Conservation (phyloP, 2,329 filamentous ascomycete genomes). For the Pseudohalonectria lignicola region DNA sequence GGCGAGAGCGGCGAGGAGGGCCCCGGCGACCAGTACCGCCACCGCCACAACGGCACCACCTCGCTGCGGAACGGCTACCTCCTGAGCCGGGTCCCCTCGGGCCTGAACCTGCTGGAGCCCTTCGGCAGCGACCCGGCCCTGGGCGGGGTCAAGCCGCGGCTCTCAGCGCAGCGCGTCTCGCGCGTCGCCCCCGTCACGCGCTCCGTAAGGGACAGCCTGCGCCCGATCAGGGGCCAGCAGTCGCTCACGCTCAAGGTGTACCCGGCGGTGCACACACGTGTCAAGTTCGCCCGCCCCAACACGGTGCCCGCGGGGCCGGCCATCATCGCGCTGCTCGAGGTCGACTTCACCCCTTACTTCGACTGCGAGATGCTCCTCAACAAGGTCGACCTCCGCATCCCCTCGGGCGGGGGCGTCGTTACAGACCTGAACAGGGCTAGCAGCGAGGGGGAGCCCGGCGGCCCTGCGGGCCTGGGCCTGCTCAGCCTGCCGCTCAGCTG, state of each 20-base stretch:
- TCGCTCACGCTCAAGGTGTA: slow-evolving; percentile 52
- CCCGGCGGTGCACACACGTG: slow-evolving; percentile 60
- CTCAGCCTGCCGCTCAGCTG: slow-evolving; percentile 47
- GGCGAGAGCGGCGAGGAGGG: too few species aligned
- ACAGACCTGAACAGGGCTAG: slow-evolving; percentile 43
- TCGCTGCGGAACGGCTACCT: slow-evolving; percentile 49
- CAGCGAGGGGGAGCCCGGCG: too few species aligned
- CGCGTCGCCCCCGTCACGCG: slow-evolving; percentile 59
- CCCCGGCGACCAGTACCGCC: too few species aligned
- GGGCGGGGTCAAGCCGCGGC: slow-evolving; percentile 47
- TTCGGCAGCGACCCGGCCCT: slow-evolving; percentile 57
- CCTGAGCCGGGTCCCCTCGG: slow-evolving; percentile 55
- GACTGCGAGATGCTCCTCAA: slow-evolving; percentile 55
- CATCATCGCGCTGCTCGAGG: slow-evolving; percentile 59
- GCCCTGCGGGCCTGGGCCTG: slow-evolving; percentile 28
- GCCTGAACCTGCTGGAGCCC: slow-evolving; percentile 67
- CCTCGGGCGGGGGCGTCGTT: slow-evolving; percentile 45
- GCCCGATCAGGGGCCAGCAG: slow-evolving; percentile 53
- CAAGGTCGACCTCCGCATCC: slow-evolving; percentile 44
- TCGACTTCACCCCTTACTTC: slow-evolving; percentile 63
- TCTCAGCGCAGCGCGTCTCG: slow-evolving; percentile 66
- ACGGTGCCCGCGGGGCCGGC: slow-evolving; percentile 45
- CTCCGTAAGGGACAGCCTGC: slow-evolving; percentile 47
- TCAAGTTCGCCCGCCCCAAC: slow-evolving; percentile 58
- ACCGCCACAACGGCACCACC: background rate